phyloP scores from a whole-genome alignment of 306 rosid genomes.

The Aeschynomene evenia region DNA sequence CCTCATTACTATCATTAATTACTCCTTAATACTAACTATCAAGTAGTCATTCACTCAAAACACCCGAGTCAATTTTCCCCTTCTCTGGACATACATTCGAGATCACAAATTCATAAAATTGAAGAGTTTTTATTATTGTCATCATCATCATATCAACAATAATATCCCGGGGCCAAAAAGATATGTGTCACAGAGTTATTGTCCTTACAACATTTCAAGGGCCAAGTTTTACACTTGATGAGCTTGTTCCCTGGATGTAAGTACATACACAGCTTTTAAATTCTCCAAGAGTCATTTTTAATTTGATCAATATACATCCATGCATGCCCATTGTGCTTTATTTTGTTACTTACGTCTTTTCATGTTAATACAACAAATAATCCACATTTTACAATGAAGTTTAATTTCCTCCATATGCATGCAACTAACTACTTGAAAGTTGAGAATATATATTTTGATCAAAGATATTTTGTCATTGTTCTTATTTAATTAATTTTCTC shows the following conservation, averaged over 20 bases:
- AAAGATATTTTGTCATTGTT: too few species aligned
- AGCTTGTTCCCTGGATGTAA: not conserved
- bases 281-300: constrained; percentile 40
- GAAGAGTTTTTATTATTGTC: not conserved
- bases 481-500: not conserved
- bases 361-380: not conserved
- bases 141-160: not conserved
- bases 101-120: not conserved
- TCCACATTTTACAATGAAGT: not conserved
- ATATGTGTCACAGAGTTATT: constrained; percentile 28
- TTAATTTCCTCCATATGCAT: not conserved
- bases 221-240: constrained; percentile 26
- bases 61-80: not conserved
- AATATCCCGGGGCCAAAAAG: constrained; percentile 31
- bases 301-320: not conserved
- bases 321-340: not conserved
- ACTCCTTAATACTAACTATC: too few species aligned
- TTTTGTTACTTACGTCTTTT: not conserved
- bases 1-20: too few species aligned
- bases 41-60: not conserved
- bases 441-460: too few species aligned
- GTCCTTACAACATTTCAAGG: constrained; percentile 48
- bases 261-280: constrained; percentile 38
- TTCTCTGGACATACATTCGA: not conserved
- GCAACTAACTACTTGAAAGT: not conserved